Base-by-base conservation (phyloP, 164 flowering plant species). In the Macadamia tetraphylla region DNA sequence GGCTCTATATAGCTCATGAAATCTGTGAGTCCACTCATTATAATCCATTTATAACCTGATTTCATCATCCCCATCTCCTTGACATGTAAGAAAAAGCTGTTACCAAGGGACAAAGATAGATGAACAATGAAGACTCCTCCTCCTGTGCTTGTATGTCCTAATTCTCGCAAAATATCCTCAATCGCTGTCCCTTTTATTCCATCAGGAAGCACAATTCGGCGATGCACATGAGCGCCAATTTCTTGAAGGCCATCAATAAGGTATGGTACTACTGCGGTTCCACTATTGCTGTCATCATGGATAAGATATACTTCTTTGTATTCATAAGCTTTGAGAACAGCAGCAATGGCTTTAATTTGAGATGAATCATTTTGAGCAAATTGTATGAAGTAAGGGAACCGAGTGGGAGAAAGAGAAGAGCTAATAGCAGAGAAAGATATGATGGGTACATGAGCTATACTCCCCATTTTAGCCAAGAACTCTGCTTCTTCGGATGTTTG, bases 381-480 rank as follows among this genome's bases (percentile, higher is more conserved):
- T 53, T n/a, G 57, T 2, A 53, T 17, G 18, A 53, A 53, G 18
- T 53, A 53, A 53, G 57, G 57, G 15, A 53, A 53, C 18, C 15
- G 18, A 17, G n/a, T 14, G 15, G 57, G 17, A 4, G 57, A 53
- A 17, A 53, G 2, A 1, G n/a, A 14, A 14, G 18, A 53, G 15
- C 18, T 53, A 17, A 14, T 14, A 63, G 67, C 48, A 68, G 64
- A 8, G 71, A 65, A 53, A 6, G 48, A 63, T 46, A 53, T 14
- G 3, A 53, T 53, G 6, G 57, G 57, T 53, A 53, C 18, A 2
- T 53, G 18, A 11, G 18, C 57, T 14, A 13, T 53, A n/a, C 15
- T 14, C 15, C 57, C 57, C 57, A 53, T 9, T 8, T 46, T 46
- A 46, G 51, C 51, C 51, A 46, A 46, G 51, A 46, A 46, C 9